Conservation (phyloP, 2,329 filamentous ascomycete species). For the Coniella lustricola region DNA sequence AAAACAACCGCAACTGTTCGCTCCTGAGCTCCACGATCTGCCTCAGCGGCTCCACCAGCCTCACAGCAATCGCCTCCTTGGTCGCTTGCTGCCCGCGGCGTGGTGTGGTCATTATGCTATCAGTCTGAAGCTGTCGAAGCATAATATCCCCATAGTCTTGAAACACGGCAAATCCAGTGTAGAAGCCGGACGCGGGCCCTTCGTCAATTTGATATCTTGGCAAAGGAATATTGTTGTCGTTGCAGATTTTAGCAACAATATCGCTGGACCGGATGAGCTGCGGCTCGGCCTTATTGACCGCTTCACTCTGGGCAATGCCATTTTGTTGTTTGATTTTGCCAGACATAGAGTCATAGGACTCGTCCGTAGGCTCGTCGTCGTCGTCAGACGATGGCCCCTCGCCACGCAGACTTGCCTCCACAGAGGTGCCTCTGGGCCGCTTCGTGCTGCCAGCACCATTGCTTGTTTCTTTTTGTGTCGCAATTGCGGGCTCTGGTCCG, state of each 20-base stretch:
- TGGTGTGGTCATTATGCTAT: slow-evolving; percentile 23
- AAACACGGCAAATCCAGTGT: slow-evolving; percentile 25
- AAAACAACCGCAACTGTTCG: slow-evolving; percentile 13
- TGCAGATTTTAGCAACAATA: slow-evolving; percentile 28
- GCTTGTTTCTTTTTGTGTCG: too few relatives aligned
- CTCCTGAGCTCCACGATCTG: slow-evolving; percentile 20
- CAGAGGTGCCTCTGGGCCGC: too few relatives aligned
- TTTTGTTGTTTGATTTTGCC: too few relatives aligned
- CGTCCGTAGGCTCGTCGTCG: too few relatives aligned
- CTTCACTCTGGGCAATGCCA: not conserved
- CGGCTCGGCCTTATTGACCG: not conserved
- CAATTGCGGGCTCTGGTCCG: too few relatives aligned
- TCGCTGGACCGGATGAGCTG: slow-evolving; percentile 14
- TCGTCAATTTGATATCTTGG: slow-evolving; percentile 28
- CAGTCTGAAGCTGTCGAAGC: slow-evolving; percentile 25
- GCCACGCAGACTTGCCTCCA: too few relatives aligned
- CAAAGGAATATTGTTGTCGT: slow-evolving; percentile 23
- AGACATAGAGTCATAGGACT: too few relatives aligned
- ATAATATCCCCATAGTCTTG: slow-evolving; percentile 25
- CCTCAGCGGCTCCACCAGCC: slow-evolving; percentile 31
- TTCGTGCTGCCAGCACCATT: too few relatives aligned
- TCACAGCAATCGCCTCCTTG: slow-evolving; percentile 32
- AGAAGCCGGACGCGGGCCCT: slow-evolving; percentile 20
- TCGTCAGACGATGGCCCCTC: too few relatives aligned
- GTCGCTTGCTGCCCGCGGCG: slow-evolving; percentile 29